Conservation (phyloP, 345 rosid species). For the Nephelium lappaceum region DNA sequence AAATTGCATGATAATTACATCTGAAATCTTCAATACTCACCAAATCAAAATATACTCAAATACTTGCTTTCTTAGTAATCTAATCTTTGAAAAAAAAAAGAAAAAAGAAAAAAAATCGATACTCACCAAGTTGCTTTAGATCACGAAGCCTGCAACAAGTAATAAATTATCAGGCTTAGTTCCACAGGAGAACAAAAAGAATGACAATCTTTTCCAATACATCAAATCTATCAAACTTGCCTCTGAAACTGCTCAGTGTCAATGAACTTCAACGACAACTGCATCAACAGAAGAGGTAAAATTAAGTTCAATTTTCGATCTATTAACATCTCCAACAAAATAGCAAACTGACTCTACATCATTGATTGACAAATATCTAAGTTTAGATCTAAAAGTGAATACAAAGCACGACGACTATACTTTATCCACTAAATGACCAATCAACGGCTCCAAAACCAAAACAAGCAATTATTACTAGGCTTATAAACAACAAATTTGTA, state of each 20-base stretch:
- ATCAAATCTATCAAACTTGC: slow-evolving; percentile 30
- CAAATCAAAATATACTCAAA: background rate
- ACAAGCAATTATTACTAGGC: background rate
- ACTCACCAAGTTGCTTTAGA: slow-evolving; percentile 69
- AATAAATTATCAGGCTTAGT: slow-evolving; percentile 15
- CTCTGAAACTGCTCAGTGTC: slow-evolving; percentile 79
- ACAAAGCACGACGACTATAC: background rate
- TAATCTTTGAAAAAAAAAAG: background rate
- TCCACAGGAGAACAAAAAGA: background rate
- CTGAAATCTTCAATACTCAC: background rate
- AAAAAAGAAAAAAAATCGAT: too few species aligned
- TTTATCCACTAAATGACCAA: background rate
- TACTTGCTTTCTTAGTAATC: background rate
- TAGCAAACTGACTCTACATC: background rate
- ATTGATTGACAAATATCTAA: background rate
- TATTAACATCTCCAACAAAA: background rate
- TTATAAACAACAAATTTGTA: background rate
- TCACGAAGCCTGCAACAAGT: slow-evolving; percentile 65
- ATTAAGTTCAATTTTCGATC: background rate
- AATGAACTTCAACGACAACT: slow-evolving; percentile 59
- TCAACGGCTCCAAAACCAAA: background rate
- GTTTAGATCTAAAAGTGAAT: background rate
- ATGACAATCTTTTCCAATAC: background rate
- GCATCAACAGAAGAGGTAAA: slow-evolving; percentile 21
- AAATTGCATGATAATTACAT: background rate